Percentiles rank a stretch among this genome's conserved stretches.
phyloP scores from a whole-genome alignment of 495 filamentous ascomycete species.

The Umbilicaria muhlenbergii region DNA sequence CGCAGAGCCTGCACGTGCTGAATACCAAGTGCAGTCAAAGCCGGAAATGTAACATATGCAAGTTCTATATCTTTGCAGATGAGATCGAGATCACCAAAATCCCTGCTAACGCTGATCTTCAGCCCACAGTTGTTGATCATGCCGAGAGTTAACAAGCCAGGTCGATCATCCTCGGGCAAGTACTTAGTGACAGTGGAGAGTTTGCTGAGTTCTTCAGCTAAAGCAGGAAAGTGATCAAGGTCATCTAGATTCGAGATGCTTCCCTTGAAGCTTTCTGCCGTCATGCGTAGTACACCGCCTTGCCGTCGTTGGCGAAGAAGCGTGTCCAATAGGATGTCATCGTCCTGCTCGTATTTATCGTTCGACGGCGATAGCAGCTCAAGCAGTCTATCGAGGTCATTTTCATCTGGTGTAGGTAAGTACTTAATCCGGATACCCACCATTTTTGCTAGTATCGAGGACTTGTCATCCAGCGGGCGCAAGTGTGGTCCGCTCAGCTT shows the following conservation, averaged over 20 bases:
- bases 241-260: slow-evolving; percentile 41
- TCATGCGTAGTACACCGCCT: slow-evolving; percentile 65
- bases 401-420: slow-evolving; percentile 52
- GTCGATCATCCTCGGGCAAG: slow-evolving; percentile 87
- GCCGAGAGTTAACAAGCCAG: slow-evolving; percentile 65
- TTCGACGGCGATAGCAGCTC: slow-evolving; percentile 82
- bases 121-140: slow-evolving; percentile 45
- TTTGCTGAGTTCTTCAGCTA: slow-evolving; percentile 63
- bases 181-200: slow-evolving; percentile 86
- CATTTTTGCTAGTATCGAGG: slow-evolving; percentile 37
- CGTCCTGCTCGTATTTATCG: slow-evolving; percentile 77
- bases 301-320: slow-evolving; percentile 80
- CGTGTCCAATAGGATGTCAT: slow-evolving; percentile 90
- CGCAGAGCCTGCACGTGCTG: slow-evolving; percentile 39
- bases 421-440: slow-evolving; percentile 59
- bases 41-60: slow-evolving; percentile 74
- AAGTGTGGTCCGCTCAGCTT: slow-evolving; percentile 54
- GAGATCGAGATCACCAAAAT: slow-evolving; percentile 47
- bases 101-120: slow-evolving; percentile 40
- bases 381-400: slow-evolving; percentile 68
- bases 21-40: slow-evolving; percentile 61
- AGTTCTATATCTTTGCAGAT: slow-evolving; percentile 45
- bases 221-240: slow-evolving; percentile 43
- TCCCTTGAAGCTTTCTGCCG: slow-evolving; percentile 43
- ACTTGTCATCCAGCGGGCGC: slow-evolving; percentile 28